These are phyloP conservation scores for Tephrocybe sp. DNA, from an alignment of 768 basidiomycete species.

Conservation along the genomic window DNA sequence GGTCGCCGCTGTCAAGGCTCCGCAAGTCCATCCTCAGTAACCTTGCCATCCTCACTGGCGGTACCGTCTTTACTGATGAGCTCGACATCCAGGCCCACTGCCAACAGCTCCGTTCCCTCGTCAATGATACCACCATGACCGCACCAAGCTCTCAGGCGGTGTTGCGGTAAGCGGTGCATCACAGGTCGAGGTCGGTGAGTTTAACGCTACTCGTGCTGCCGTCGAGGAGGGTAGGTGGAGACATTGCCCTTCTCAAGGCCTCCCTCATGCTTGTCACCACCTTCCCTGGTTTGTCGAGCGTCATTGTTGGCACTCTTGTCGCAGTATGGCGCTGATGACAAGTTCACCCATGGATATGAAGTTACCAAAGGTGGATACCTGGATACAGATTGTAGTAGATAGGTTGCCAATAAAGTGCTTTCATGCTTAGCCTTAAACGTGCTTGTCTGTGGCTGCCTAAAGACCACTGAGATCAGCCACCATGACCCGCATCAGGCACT, in stretches of 20 bases:
- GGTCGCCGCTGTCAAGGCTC: constrained; percentile 96
- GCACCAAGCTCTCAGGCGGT: constrained; percentile 94
- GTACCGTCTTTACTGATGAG: constrained; percentile 95
- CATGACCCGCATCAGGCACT: too few relatives aligned
- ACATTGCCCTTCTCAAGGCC: constrained; percentile 89
- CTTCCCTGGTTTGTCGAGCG: constrained; percentile 57
- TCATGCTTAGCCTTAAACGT: too few relatives aligned
- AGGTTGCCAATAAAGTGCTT: too few relatives aligned
- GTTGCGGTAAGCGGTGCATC: constrained; percentile 93
- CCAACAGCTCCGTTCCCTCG: constrained; percentile 88
- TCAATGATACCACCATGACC: constrained; percentile 79
- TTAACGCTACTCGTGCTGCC: constrained; percentile 97
- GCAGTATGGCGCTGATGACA: constrained; percentile 66
- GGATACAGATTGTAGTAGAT: too few relatives aligned
- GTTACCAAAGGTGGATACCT: constrained; percentile 89
- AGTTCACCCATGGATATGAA: constrained; percentile 88
- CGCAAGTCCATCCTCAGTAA: constrained; percentile 98
- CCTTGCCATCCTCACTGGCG: constrained; percentile 94
- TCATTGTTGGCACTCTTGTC: constrained; percentile 89
- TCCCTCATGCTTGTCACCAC: constrained; percentile 64
- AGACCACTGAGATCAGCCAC: too few relatives aligned
- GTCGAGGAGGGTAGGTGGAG: constrained; percentile 99
- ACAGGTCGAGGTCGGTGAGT: constrained; percentile 96
- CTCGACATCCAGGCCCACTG: constrained; percentile 94
- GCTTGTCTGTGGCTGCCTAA: too few relatives aligned